Conservation (phyloP, 192 early-diverging fungal species). For the Entomortierella chlamydospora region DNA sequence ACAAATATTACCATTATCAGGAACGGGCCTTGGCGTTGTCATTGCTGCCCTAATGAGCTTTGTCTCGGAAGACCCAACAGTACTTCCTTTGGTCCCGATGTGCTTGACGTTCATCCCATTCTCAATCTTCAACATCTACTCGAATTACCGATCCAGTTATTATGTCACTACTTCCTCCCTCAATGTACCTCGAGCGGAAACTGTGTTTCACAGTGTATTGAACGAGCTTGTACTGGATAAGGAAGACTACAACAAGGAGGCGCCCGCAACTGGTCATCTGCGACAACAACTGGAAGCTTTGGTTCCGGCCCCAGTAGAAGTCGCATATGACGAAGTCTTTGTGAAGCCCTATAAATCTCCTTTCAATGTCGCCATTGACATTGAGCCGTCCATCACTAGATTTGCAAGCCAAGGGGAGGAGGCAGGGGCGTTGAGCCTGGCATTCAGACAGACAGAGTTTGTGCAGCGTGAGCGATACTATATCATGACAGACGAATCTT, state of each 20-base stretch:
- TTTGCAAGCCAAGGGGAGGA: conserved; percentile 29
- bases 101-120: conserved; percentile 77
- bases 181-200: conserved; percentile 66
- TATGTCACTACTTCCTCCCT: conserved; percentile 71
- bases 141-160: conserved; percentile 75
- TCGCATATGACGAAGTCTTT: conserved; percentile 61
- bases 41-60: conserved; percentile 61
- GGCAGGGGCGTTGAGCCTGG: conserved; percentile 7
- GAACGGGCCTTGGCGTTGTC: conserved; percentile 55
- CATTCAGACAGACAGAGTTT: conserved; percentile 51
- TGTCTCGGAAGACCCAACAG: conserved; percentile 36
- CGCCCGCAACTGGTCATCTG: neutral
- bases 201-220: conserved; percentile 52
- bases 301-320: conserved; percentile 46
- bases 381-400: conserved; percentile 60
- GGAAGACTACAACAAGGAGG: neutral
- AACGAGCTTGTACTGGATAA: conserved; percentile 17
- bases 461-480: conserved; percentile 46
- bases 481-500: conserved; percentile 40
- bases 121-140: conserved; percentile 75
- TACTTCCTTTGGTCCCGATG: conserved; percentile 63
- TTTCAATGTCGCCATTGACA: conserved; percentile 55
- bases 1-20: conserved; percentile 12
- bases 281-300: conserved; percentile 4
- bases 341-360: conserved; percentile 57